phyloP scores from a whole-genome alignment of 2,329 filamentous ascomycete genomes.

The Neopestalotiopsis clavispora region DNA sequence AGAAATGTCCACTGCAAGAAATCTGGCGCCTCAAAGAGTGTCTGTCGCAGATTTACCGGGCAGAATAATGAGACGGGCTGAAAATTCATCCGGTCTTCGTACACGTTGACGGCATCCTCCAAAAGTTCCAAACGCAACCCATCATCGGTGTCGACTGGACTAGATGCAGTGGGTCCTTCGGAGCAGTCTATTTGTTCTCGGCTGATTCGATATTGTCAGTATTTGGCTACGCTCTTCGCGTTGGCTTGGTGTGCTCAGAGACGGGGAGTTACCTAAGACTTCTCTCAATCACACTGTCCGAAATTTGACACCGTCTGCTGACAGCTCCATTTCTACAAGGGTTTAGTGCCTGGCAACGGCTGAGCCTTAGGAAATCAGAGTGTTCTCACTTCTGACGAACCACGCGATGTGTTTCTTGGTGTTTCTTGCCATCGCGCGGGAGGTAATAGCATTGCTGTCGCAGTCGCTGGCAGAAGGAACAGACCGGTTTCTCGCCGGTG shows the following conservation, averaged over 20 bases:
- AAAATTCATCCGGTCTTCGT: neutral
- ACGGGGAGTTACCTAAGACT: neutral
- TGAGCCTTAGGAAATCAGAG: too few species aligned
- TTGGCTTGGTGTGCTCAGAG: neutral
- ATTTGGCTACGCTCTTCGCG: neutral
- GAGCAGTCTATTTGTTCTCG: neutral
- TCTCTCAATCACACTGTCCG: neutral
- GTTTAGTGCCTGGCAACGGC: neutral
- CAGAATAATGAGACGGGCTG: constrained; percentile 1
- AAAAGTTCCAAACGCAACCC: neutral
- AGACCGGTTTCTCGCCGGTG: neutral
- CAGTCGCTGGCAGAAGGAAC: neutral
- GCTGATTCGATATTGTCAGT: neutral
- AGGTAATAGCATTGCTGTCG: constrained; percentile 1
- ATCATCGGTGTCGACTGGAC: neutral
- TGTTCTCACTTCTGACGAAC: neutral
- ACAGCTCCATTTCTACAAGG: neutral
- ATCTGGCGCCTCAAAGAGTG: neutral
- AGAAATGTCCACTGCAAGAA: constrained; percentile 8
- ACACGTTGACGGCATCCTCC: neutral
- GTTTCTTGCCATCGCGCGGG: neutral
- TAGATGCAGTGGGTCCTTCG: neutral
- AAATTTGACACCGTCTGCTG: neutral
- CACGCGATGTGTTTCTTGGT: neutral
- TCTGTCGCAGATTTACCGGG: neutral